These are phyloP conservation scores for Trichoderma aggressivum DNA, from an alignment of 2,329 filamentous ascomycete species.

Conservation along the genomic window DNA sequence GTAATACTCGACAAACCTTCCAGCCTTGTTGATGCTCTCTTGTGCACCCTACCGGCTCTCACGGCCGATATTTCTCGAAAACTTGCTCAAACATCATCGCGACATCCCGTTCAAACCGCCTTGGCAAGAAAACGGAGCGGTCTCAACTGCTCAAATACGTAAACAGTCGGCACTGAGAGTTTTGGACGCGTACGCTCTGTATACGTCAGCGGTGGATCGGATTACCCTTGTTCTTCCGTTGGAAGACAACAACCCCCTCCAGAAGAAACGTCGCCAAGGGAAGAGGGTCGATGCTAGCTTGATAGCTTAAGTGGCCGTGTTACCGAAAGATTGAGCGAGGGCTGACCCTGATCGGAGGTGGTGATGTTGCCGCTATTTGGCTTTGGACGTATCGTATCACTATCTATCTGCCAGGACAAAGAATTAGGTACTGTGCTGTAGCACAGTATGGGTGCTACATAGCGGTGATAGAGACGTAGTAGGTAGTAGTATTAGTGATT, in stretches of 20 bases:
- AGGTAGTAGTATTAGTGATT: background rate
- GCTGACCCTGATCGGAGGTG: background rate
- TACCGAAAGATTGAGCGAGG: conserved; percentile 1
- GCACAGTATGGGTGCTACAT: background rate
- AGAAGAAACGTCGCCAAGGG: background rate
- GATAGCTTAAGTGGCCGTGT: conserved; percentile 14
- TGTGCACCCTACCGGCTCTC: background rate
- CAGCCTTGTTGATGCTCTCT: background rate
- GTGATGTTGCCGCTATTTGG: background rate
- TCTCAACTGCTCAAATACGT: background rate
- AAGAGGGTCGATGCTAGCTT: conserved; percentile 5
- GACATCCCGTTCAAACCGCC: conserved; percentile 9
- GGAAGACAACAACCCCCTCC: background rate
- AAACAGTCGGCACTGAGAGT: background rate
- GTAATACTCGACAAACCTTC: background rate
- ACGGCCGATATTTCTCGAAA: background rate
- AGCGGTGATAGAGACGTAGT: background rate
- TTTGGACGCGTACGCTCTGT: conserved; percentile 12
- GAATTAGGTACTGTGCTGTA: background rate
- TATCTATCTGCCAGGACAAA: background rate
- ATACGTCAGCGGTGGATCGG: conserved; percentile 15
- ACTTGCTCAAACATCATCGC: background rate
- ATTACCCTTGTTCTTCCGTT: background rate
- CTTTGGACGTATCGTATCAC: background rate
- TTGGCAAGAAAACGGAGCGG: background rate